Conservation (phyloP, 345 rosid species). For the Hibiscus tridactylites region DNA sequence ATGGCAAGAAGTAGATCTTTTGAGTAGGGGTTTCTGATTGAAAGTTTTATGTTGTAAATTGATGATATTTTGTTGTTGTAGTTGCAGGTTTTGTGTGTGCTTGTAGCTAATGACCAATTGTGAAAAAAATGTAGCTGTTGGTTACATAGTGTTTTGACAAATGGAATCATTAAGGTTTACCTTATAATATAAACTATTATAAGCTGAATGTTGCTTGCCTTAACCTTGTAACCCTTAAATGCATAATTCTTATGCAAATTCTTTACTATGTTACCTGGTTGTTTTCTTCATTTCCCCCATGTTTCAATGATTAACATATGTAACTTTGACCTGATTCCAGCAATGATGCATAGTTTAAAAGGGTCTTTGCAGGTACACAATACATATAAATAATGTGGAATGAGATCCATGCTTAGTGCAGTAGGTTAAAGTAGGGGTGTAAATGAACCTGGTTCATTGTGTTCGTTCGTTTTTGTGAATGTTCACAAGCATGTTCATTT, state of each 20-base stretch:
- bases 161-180: slow-evolving; percentile 14
- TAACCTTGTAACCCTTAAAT: not conserved
- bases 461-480: no score
- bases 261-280: not conserved
- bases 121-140: slow-evolving; percentile 32
- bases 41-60: slow-evolving; percentile 49
- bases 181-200: slow-evolving; percentile 6
- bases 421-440: no score
- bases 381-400: no score
- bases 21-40: slow-evolving; percentile 4
- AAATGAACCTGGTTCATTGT: no score
- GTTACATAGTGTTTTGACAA: slow-evolving; percentile 22
- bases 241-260: not conserved
- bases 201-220: not conserved
- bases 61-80: slow-evolving; percentile 23
- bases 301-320: not conserved
- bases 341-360: no score
- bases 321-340: no score
- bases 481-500: no score
- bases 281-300: not conserved
- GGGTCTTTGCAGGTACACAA: no score
- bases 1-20: slow-evolving; percentile 39
- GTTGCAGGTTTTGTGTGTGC: slow-evolving; percentile 35
- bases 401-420: no score
- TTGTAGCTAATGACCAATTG: slow-evolving; percentile 36